Base-by-base conservation (phyloP, 2,329 filamentous ascomycete genomes). In the Cladosporium sp. region DNA sequence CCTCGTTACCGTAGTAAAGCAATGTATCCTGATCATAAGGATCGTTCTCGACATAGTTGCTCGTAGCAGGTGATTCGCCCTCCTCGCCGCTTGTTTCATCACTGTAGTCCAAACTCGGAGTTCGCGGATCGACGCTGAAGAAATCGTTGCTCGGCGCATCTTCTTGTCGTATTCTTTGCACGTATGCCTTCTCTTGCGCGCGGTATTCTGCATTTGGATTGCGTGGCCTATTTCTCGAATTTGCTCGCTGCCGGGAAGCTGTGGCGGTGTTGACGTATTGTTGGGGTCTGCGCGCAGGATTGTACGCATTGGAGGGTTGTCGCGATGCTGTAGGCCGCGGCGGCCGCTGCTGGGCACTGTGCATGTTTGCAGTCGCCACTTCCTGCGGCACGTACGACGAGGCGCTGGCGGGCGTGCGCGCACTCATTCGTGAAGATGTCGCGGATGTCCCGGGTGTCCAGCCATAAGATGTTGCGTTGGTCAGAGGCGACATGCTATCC, bases 181-280 rank as follows among this genome's bases (percentile, higher is more conserved):
- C 90, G 76, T 99, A 99, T 66, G 94, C 94, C 76, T 93, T 92
- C 78, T 98, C 94, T 79, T 98, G 92, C 58, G 92, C 91, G 67
- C 91, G 84, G 76, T 92, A 92, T 71, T 90, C 88, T 62, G 88
- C 88, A 73, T 90, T 89, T 11, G 89, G 89, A 73, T 92, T 90
- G 69, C 86, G 81, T 47, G 76, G 75, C 69, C 88, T 81, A 68
- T 85, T 85, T 2, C 82, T 78, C 1, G 87, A 88, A 7, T 82
- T 83, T 8, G 85, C 87, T 68, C 87, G 83, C 68, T 85, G 82
- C 65, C 84, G 82, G 69, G 81, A 81, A 8, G 59, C 15, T 32
- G 26, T 77, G 79, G 66, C 80, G 49, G 70, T 79, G 72, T 79
- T 80, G 66, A 81, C 70, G 7, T 81, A 82, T 72, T 84, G 82